Evolutionary conservation across 805 yeast species (phyloP), one percentile per base, ranked within the genome.

Genomic region (Candida gorgasii): DNA sequence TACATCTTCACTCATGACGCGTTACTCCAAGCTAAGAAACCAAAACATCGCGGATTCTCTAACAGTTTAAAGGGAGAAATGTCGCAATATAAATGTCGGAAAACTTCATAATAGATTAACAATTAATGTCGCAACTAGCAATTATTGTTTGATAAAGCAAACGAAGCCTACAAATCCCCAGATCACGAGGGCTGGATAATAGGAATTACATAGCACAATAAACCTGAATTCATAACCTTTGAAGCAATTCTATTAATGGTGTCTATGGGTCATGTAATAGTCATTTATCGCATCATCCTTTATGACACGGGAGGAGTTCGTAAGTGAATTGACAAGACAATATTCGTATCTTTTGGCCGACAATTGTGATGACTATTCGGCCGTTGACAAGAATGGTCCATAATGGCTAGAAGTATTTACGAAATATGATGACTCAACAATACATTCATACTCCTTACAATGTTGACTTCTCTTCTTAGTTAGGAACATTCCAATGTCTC

Each of bases 1-100:
- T 12, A 42, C 26, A 16, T 42, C 16, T 65, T 55, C 13, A 72
- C 72, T 41, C 44, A 41, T 41, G 30, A 39, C 36, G 42, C 42
- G 42, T 26, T 5, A 11, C n/a, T n/a, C n/a, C n/a, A n/a, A n/a
- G n/a, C n/a, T n/a, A n/a, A n/a, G 8, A 24, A 6, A 24, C 28
- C 28, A 5, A 24, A 24, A 24, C 28, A 24, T 24, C 28, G 28
- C 28, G 28, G 12, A 11, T 11, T 24, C n/a, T 6, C 8, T 7
- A 20, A 20, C 9, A 20, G 6, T 20, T 20, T n/a, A n/a, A n/a
- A n/a, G n/a, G n/a, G n/a, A n/a, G n/a, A n/a, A n/a, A n/a, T 34
- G 19, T 20, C 38, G 28, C 18, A 30, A 11, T 9, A 31, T 15
- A 18, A 7, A 12, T 31, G 12, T 31, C 35, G 35, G n/a, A n/a